These are phyloP conservation scores for Dendrobium catenatum DNA, from an alignment of 106 monocot genomes.

Conservation along the genomic window DNA sequence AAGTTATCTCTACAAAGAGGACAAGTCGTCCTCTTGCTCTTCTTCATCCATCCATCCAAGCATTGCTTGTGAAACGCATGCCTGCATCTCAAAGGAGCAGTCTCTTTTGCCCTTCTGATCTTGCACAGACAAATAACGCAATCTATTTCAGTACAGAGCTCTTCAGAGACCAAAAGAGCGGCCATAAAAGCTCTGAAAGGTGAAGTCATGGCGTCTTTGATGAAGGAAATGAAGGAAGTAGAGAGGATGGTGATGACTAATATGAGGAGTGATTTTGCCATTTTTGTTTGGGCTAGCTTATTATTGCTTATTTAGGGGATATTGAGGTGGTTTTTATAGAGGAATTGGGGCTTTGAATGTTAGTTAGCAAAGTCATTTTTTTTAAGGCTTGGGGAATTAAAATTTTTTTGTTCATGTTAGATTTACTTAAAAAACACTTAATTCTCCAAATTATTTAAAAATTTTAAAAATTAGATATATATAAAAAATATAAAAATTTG, in stretches of 20 bases:
- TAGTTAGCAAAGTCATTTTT: too few relatives aligned
- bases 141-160: not conserved
- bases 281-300: not conserved
- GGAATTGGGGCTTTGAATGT: not conserved
- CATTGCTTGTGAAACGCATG: constrained; percentile 6
- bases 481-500: too few relatives aligned
- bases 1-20: not conserved
- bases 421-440: too few relatives aligned
- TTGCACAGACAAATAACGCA: constrained; percentile 3
- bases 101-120: not conserved
- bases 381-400: too few relatives aligned
- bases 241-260: not conserved
- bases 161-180: not conserved
- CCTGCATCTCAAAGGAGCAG: constrained; percentile 2
- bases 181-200: not conserved
- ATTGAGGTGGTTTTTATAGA: not conserved
- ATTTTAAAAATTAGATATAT: too few relatives aligned
- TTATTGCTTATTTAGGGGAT: not conserved
- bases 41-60: not conserved
- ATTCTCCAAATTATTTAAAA: too few relatives aligned
- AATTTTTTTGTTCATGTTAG: too few relatives aligned
- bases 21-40: not conserved
- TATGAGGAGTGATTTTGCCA: not conserved
- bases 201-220: not conserved
- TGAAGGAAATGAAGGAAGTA: not conserved